Evolutionary conservation across 305 asterid genomes (phyloP), one percentile per base, ranked within the genome.

Genomic region (Ajuga reptans): DNA sequence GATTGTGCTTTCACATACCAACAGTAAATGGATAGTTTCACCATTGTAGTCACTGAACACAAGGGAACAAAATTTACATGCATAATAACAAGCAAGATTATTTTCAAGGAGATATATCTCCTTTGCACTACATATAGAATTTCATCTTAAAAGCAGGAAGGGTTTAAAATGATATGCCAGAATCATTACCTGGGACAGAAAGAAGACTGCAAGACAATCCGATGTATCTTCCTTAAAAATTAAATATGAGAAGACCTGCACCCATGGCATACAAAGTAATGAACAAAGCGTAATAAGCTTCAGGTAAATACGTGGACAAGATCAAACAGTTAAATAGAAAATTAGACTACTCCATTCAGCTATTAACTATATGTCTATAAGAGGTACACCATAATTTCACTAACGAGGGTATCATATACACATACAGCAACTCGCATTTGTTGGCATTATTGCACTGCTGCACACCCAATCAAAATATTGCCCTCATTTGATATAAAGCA

Each of bases 201-300:
- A 82, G 75, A 80, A 80, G 82, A 80, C 77, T 4, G 88, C 90
- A 68, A 87, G 90, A 79, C 56, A 76, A 69, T 86, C 95, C 96
- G 89, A 89, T 62, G 84, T 61, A 75, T 79, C 91, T 70, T 80
- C 93, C 79, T 72, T 66, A 73, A 68, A 83, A 73, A 83, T 67
- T 66, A 82, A 83, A 75, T 78, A 83, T 6, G 87, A 82, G 76
- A 86, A 83, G 50, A 86, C 90, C 98, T 94, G 88, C 87, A 86
- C 64, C 66, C 82, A 80, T 39, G 66, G 45, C 8, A 69, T 12
- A 64, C 24, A 51, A 56, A 72, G 50, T 57, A 60, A 58, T 34
- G 53, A 60, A 52, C 47, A 68, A 29, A 70, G 39, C 58, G 58
- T 10, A 14, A 66, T 58, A 34, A 51, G 33, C 45, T 18, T 18